Percentiles rank a stretch among this genome's conserved stretches.
Conservation (phyloP, 2,329 filamentous ascomycete genomes). For the Talaromyces piceae region DNA sequence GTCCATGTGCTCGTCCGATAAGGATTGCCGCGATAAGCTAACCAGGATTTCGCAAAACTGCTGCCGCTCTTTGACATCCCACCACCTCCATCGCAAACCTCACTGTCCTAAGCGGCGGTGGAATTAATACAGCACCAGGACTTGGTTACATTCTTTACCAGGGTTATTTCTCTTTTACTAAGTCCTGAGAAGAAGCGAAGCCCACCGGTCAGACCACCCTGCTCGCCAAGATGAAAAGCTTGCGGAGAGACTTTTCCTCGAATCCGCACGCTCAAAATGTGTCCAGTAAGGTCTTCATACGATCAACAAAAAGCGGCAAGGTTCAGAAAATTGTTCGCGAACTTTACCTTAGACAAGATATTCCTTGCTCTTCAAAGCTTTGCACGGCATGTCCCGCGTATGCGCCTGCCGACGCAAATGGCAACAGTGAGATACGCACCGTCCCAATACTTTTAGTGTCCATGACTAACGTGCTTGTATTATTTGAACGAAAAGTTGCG, state of each 20-base stretch:
- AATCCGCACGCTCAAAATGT: constrained; percentile 62
- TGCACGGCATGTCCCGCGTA: constrained; percentile 67
- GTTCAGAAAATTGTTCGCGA: constrained; percentile 98
- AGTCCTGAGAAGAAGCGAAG: not conserved
- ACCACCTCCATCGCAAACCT: not conserved
- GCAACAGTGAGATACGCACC: constrained; percentile 52
- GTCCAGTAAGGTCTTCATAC: constrained; percentile 91
- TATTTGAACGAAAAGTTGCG: constrained; percentile 51
- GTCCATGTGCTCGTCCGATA: not conserved
- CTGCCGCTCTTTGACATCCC: not conserved
- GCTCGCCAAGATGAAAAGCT: constrained; percentile 48
- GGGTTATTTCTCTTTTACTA: not conserved
- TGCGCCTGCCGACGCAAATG: constrained; percentile 71
- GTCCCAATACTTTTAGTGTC: not conserved
- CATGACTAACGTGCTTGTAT: constrained; percentile 4
- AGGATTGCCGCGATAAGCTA: not conserved
- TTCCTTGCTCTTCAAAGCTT: constrained; percentile 89
- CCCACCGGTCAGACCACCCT: not conserved
- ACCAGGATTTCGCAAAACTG: not conserved
- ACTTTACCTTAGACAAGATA: constrained; percentile 91
- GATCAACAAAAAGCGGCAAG: constrained; percentile 91
- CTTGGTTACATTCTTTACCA: not conserved
- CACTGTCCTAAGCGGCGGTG: not conserved
- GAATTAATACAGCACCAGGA: not conserved
- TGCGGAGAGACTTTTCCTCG: constrained; percentile 49